Evolutionary conservation across 2,329 filamentous ascomycete species (phyloP), one percentile per base, ranked within the genome.

Genomic region (Paecilomyces variotii): DNA sequence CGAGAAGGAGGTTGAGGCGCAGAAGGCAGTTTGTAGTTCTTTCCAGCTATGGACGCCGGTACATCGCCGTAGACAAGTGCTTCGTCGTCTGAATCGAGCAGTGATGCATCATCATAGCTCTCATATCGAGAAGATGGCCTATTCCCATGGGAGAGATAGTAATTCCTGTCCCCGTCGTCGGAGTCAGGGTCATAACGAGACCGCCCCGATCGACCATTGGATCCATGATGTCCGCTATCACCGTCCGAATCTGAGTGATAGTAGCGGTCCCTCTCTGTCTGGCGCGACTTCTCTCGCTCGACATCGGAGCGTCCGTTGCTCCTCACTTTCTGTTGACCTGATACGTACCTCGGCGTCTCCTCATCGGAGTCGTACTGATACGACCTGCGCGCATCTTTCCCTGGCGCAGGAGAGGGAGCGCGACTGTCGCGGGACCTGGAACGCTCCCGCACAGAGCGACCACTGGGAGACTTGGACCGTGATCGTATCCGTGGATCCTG

Each of bases 381-480:
- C 64, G 68, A 70, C 34, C 68, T 62, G 51, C 59, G 66, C 28
- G 58, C 56, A 32, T 54, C 54, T 32, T 55, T 53, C 58, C 64
- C 63, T 60, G 69, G 64, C 10, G 68, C 65, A 25, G 72, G 68
- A 27, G 68, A 69, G 11, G 72, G 67, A 11, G 62, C 65, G 52
- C 75, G 72, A 56, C 60, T 67, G 61, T 77, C 74, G 68, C 76
- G 76, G 65, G 76, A 77, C 56, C 71, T 71, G 53, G 76, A 78
- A 59, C 74, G 74, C 51, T 77, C 76, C 52, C 73, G 68, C 12
- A 26, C 24, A 61, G 64, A 70, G 32, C 71, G 70, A 28, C 75
- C 74, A 58, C 72, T 66, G 34, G 76, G 77, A 34, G 77, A 79
- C 61, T 74, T 78, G 61, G 76, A 79, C 57, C 77, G 72, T 61